Evolutionary conservation across 2,329 filamentous ascomycete species (phyloP), one percentile per base, ranked within the genome.

Genomic region (Pochonia chlamydosporia): DNA sequence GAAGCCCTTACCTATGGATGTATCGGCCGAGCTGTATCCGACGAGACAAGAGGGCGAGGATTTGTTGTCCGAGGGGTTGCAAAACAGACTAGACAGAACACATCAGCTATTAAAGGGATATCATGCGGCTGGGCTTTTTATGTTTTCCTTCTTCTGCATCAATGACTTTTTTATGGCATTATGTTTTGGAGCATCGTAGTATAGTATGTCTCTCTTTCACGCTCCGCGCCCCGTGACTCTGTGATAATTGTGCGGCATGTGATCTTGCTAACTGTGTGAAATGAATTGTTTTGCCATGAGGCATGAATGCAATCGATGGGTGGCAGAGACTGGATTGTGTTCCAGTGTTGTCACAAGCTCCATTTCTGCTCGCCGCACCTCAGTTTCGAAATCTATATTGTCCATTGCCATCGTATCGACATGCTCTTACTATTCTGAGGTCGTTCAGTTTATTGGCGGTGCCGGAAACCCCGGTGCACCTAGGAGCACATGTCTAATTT

Each of bases 101-200:
- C 54, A 62, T 58, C 62, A 64, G 62, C 61, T 63, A 61, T 54
- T 59, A 56, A 56, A 61, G 63, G 66, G 59, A 63, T 62, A 62
- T 62, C 56, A 59, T 61, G 62, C 60, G 61, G 59, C 59, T 64
- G 61, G 64, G 56, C 58, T 65, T 65, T 63, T 60, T 25, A 16
- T 42, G 28, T 11, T 14, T 39, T 43, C 23, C 25, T 26, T 24
- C 25, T 44, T 62, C 67, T 63, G 61, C 65, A 64, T 66, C 55
- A 54, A 64, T 54, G 54, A 58, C 31, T 63, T 56, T 53, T 52
- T 50, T 39, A 52, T 52, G 49, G 53, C 56, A 59, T 57, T 49
- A 49, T 21, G 16, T 24, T 16, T 18, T 40, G 30, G 14, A 31
- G 49, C 49, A 54, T 52, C 52, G 52, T 50, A 52, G 49, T 44